Conservation (phyloP, 106 monocot genomes). For the Narthecium ossifragum region DNA sequence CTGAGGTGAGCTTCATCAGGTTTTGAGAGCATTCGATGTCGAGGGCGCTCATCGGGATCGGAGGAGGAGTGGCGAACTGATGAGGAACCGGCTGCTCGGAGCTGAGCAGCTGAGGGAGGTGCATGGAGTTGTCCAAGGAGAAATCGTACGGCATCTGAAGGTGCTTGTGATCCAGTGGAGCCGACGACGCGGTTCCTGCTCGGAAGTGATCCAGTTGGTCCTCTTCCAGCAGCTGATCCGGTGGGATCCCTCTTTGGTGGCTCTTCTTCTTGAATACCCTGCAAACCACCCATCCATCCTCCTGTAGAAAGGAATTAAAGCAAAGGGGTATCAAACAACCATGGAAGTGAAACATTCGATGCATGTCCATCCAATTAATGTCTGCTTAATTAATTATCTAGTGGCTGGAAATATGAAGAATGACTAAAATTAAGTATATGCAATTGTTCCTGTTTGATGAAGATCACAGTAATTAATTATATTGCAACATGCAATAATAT, state of each 20-base stretch:
- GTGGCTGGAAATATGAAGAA: too few relatives aligned
- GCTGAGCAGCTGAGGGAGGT: conserved; percentile 74
- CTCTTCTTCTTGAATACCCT: conserved; percentile 69
- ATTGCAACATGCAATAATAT: too few relatives aligned
- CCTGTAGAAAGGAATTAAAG: conserved; percentile 38
- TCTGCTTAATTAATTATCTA: too few relatives aligned
- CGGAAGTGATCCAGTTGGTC: conserved; percentile 12
- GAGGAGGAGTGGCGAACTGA: conserved; percentile 13
- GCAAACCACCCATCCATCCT: conserved; percentile 68
- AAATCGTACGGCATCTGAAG: conserved; percentile 32
- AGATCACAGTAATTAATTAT: too few relatives aligned
- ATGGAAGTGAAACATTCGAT: too few relatives aligned
- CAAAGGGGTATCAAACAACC: too few relatives aligned
- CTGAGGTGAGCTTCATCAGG: conserved; percentile 47
- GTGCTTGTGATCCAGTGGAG: conserved; percentile 13
- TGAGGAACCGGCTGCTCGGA: conserved; percentile 28
- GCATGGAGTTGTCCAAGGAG: conserved; percentile 57
- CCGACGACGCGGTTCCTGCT: neutral
- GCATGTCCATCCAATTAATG: too few relatives aligned
- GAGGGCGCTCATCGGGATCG: conserved; percentile 27
- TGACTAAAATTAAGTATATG: too few relatives aligned
- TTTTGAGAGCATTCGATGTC: conserved; percentile 70
- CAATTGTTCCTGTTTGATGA: too few relatives aligned
- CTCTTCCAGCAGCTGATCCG: conserved; percentile 26
- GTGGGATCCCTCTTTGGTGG: conserved; percentile 27